These are phyloP conservation scores for Phytophthora rubi DNA, from an alignment of 352 stramenopile genomes.

Conservation along the genomic window DNA sequence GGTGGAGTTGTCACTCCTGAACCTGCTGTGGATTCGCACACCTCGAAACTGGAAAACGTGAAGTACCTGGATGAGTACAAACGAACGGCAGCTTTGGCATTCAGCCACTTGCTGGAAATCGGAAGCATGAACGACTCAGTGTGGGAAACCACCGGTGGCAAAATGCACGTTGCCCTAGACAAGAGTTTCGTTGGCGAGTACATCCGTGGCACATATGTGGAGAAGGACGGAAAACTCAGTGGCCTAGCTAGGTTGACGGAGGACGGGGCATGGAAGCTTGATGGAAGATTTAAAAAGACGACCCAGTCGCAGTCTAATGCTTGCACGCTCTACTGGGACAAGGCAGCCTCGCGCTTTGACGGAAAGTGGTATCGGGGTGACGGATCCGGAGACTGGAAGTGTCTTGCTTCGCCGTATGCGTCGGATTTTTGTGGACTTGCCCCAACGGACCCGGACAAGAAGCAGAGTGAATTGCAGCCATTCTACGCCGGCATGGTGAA, in stretches of 20 bases:
- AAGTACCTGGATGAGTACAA: constrained; percentile 63
- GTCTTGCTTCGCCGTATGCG: constrained; percentile 50
- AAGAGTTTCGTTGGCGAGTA: constrained; percentile 66
- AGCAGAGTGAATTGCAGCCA: constrained; percentile 52
- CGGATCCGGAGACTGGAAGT: constrained; percentile 84
- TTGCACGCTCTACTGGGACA: constrained; percentile 71
- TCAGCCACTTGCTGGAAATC: constrained; percentile 38
- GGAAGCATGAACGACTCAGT: constrained; percentile 39
- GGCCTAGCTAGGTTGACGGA: constrained; percentile 58
- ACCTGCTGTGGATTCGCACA: constrained; percentile 15
- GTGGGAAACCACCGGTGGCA: constrained; percentile 81
- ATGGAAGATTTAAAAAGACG: constrained; percentile 74
- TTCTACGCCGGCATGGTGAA: constrained; percentile 89
- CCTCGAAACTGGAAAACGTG: constrained; percentile 45
- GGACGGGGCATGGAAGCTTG: constrained; percentile 70
- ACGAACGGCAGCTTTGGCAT: constrained; percentile 46
- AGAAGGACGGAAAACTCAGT: constrained; percentile 71
- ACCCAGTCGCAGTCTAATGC: constrained; percentile 77
- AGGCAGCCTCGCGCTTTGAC: constrained; percentile 62
- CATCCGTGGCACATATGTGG: constrained; percentile 73
- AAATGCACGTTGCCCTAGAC: constrained; percentile 52
- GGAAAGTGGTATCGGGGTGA: constrained; percentile 89
- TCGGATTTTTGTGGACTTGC: constrained; percentile 76
- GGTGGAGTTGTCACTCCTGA: background rate
- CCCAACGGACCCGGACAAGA: constrained; percentile 41